Conservation (phyloP, 1,139 yeast genomes). For the Candida gigantensis region DNA sequence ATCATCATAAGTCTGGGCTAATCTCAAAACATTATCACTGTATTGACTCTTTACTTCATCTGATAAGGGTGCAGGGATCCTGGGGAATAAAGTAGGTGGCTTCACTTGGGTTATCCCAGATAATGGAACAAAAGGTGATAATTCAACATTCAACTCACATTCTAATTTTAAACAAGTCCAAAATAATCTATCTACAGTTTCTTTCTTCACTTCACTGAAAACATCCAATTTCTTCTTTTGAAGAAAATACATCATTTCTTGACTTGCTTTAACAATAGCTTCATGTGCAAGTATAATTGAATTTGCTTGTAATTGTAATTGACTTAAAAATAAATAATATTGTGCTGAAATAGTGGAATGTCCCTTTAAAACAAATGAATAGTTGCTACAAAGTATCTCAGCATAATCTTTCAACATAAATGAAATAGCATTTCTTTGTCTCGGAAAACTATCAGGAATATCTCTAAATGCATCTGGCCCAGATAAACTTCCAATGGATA, state of each 20-base stretch:
- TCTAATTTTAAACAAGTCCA: slow-evolving; percentile 51
- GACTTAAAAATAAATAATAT: slow-evolving; percentile 34
- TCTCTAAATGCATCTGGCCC: slow-evolving; percentile 11
- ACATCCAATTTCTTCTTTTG: slow-evolving; percentile 15
- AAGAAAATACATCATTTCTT: slow-evolving; percentile 35
- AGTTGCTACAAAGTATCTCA: slow-evolving; percentile 22
- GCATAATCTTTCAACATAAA: slow-evolving; percentile 27
- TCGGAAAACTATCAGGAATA: slow-evolving; percentile 18
- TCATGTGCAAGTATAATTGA: slow-evolving; percentile 43
- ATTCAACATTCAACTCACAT: slow-evolving; percentile 45
- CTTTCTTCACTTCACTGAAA: slow-evolving; percentile 12
- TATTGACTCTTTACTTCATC: slow-evolving; percentile 21
- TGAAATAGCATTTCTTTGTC: slow-evolving; percentile 27
- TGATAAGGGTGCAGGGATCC: slow-evolving; percentile 33
- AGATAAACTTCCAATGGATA: slow-evolving; percentile 21
- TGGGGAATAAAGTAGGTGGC: slow-evolving; percentile 47
- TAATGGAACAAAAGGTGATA: slow-evolving; percentile 43
- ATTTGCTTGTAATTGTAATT: slow-evolving; percentile 37
- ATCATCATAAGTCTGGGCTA: slow-evolving; percentile 36
- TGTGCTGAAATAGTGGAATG: slow-evolving; percentile 28
- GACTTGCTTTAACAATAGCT: slow-evolving; percentile 32
- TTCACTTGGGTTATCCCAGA: slow-evolving; percentile 43
- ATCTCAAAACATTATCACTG: slow-evolving; percentile 28
- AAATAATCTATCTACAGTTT: slow-evolving; percentile 29
- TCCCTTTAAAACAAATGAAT: slow-evolving; percentile 24